Percentiles rank a stretch among this genome's conserved stretches.
phyloP scores from a whole-genome alignment of 768 basidiomycete species.

The Suillus subalutaceus region DNA sequence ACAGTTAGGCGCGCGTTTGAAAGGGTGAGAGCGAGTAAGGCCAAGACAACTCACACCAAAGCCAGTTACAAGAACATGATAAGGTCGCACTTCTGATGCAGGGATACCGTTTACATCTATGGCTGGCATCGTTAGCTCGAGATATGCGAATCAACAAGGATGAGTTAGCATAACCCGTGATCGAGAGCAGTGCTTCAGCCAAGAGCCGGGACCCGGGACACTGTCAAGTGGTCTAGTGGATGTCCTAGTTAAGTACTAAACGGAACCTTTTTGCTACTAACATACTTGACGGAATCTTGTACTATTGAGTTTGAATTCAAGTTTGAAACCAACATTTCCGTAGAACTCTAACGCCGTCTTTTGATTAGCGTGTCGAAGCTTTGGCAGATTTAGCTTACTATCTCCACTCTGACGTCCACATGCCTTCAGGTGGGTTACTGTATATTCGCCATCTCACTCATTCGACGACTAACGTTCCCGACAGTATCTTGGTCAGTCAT shows the following conservation, averaged over 20 bases:
- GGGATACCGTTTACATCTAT: conserved; percentile 26
- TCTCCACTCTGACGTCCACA: neutral
- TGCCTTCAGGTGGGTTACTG: neutral
- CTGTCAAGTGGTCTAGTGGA: neutral
- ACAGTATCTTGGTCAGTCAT: conserved; percentile 30
- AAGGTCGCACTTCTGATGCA: conserved; percentile 36
- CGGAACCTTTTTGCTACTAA: neutral
- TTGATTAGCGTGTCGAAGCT: neutral
- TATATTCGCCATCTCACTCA: neutral
- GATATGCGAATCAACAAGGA: conserved; percentile 4
- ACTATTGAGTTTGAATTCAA: neutral
- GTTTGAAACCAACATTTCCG: neutral
- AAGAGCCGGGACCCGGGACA: conserved; percentile 2
- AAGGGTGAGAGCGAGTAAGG: conserved; percentile 22
- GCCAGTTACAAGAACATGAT: conserved; percentile 52
- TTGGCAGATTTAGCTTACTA: neutral
- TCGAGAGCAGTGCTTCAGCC: neutral
- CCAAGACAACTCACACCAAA: conserved; percentile 50
- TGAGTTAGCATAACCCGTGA: neutral
- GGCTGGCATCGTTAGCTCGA: conserved; percentile 31
- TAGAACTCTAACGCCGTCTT: neutral
- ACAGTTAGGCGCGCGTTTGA: conserved; percentile 20
- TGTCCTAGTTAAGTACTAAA: neutral
- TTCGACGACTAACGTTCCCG: conserved; percentile 4
- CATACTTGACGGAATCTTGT: neutral